These are phyloP conservation scores for Suillus alpinus DNA, from an alignment of 768 basidiomycete species.

Conservation along the genomic window DNA sequence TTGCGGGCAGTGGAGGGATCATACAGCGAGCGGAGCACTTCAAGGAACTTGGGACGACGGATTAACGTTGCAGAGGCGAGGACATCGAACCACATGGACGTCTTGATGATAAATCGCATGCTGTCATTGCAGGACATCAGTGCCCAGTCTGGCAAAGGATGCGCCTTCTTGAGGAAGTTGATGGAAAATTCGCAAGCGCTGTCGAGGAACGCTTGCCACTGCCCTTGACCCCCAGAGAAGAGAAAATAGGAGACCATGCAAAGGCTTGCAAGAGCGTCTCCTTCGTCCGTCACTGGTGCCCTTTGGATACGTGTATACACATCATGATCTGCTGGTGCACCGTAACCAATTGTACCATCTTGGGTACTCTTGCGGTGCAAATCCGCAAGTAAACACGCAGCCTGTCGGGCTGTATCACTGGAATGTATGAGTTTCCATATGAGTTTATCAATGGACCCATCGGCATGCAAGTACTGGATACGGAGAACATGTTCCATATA, in stretches of 20 bases:
- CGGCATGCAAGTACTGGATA: constrained; percentile 70
- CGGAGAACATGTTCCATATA: constrained; percentile 64
- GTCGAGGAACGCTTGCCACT: constrained; percentile 65
- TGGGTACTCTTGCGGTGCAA: constrained; percentile 43
- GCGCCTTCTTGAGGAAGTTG: constrained; percentile 40
- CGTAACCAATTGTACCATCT: constrained; percentile 15
- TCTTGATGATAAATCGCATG: constrained; percentile 74
- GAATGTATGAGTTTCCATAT: constrained; percentile 50
- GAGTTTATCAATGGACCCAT: constrained; percentile 41
- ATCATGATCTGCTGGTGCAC: constrained; percentile 22
- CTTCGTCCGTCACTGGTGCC: constrained; percentile 39
- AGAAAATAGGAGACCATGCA: constrained; percentile 75
- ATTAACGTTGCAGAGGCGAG: constrained; percentile 69
- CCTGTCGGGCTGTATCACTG: constrained; percentile 50
- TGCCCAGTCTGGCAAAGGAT: constrained; percentile 40
- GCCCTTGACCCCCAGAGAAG: constrained; percentile 72
- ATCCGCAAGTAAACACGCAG: constrained; percentile 60
- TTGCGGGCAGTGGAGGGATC: constrained; percentile 16
- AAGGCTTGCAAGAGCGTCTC: constrained; percentile 77
- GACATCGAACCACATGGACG: constrained; percentile 87
- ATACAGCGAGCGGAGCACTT: constrained; percentile 57
- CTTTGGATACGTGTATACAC: constrained; percentile 27
- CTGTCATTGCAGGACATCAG: constrained; percentile 46
- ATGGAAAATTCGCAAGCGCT: constrained; percentile 59
- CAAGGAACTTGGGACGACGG: constrained; percentile 48